Evolutionary conservation across 441 rosid genomes (phyloP), one percentile per base, ranked within the genome.

Genomic region (Adansonia grandidieri): DNA sequence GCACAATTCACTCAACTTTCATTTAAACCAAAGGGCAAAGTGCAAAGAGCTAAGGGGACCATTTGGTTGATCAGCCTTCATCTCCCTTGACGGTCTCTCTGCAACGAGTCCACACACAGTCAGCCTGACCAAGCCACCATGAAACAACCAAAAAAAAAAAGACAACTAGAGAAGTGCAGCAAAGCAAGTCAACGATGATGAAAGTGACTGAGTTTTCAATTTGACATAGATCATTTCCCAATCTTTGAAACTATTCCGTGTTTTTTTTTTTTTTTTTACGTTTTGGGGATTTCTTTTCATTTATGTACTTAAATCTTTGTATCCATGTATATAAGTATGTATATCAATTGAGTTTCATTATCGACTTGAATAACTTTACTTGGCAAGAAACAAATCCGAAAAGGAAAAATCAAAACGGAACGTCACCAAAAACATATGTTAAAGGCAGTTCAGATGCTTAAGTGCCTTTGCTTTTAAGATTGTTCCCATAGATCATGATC

Each of bases 141-240:
- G 50, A 37, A 37, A 37, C 42, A 37, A 4, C 0, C 14, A 76
- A 77, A 7, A 6, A 37, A 37, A 37, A 0, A 47, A 63, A 54
- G 75, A 28, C 13, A 66, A 73, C 71, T 66, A 80, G 73, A 48
- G 72, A 48, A 56, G 73, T 15, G 24, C 57, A 65, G 9, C 84
- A 83, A 82, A 82, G 90, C 82, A 74, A 72, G 48, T 74, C 51
- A 73, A 83, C 83, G 60, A 71, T 14, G 83, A 32, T 73, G 75
- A 77, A 83, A 24, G 40, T 44, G 53, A 67, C 32, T 4, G 51
- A 40, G 71, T 66, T 66, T 44, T 28, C 20, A 66, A 66, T 20
- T 44, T 66, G 28, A 19, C 24, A 14, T 37, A 61, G n/a, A 61
- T 22, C 32, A 58, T 58, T 58, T 19, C 40, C 7, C 37, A 61